These are phyloP conservation scores for Gillenia trifoliata DNA, from an alignment of 306 rosid species.

Conservation along the genomic window DNA sequence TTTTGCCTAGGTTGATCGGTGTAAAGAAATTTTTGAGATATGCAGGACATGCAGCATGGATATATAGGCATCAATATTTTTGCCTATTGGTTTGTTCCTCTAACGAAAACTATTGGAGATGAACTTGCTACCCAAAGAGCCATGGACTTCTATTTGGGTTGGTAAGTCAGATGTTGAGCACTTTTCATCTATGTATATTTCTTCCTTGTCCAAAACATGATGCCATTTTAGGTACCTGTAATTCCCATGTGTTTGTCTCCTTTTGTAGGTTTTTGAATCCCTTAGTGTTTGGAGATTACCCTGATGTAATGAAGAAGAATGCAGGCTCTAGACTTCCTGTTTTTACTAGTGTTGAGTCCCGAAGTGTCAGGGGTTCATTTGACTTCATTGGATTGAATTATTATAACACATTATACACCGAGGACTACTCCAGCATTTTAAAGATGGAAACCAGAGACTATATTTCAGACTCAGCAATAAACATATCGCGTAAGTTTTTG, in stretches of 20 bases:
- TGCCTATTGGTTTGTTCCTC: constrained; percentile 32
- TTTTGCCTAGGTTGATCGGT: too few species aligned
- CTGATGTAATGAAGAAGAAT: constrained; percentile 37
- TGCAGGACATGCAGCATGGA: constrained; percentile 51
- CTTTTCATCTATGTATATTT: background rate
- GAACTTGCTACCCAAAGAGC: constrained; percentile 34
- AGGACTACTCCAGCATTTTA: constrained; percentile 26
- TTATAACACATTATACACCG: constrained; percentile 15
- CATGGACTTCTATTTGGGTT: constrained; percentile 34
- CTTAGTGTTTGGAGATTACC: constrained; percentile 60
- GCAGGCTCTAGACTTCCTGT: constrained; percentile 50
- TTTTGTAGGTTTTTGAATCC: constrained; percentile 59
- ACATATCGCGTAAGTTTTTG: background rate
- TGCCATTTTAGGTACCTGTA: background rate
- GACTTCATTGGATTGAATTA: constrained; percentile 59
- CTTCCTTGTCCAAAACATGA: too few species aligned
- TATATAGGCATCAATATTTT: constrained; percentile 44
- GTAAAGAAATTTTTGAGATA: too few species aligned
- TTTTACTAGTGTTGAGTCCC: constrained; percentile 42
- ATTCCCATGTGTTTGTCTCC: background rate
- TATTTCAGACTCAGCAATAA: background rate
- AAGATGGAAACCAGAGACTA: constrained; percentile 19
- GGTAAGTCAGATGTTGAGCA: constrained; percentile 27
- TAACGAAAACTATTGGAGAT: constrained; percentile 40
- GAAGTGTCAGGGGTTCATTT: constrained; percentile 47